A percentile compares a stretch with the other conserved stretches of the same genome.
phyloP scores from a whole-genome alignment of 805 yeast species.

The Wickerhamiella australiensis region DNA sequence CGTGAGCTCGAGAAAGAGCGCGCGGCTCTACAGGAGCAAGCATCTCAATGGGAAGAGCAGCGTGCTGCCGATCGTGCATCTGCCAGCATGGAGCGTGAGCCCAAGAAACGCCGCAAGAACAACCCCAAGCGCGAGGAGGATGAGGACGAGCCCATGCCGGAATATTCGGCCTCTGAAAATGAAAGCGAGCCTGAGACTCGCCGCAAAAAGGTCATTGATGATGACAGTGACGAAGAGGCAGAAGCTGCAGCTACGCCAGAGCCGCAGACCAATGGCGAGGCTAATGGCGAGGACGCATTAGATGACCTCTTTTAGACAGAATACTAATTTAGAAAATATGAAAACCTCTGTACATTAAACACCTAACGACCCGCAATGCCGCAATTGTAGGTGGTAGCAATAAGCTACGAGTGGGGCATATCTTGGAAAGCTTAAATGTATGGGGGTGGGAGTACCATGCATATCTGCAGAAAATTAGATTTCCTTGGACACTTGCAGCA shows the following conservation, averaged over 20 bases:
- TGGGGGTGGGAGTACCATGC: too few relatives aligned
- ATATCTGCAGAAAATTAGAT: too few relatives aligned
- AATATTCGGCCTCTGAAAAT: background rate
- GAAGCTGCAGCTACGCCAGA: constrained; percentile 17
- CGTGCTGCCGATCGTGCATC: constrained; percentile 32
- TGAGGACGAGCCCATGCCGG: constrained; percentile 25
- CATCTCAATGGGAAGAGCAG: constrained; percentile 29
- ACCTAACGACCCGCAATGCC: too few relatives aligned
- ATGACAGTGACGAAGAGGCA: constrained; percentile 12
- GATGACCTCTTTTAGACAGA: constrained; percentile 19
- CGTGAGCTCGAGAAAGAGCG: constrained; percentile 27
- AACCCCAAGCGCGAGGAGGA: constrained; percentile 25
- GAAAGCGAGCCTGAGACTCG: constrained; percentile 14
- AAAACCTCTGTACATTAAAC: background rate
- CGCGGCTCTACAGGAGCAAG: constrained; percentile 24
- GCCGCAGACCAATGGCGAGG: constrained; percentile 20
- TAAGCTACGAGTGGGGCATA: background rate
- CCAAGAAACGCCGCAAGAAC: constrained; percentile 12
- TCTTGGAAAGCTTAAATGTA: background rate
- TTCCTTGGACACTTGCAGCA: too few relatives aligned
- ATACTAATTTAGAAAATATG: background rate
- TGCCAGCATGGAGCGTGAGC: constrained; percentile 16
- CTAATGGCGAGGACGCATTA: constrained; percentile 18
- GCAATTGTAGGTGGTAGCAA: too few relatives aligned
- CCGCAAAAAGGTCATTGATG: constrained; percentile 7